Evolutionary conservation across 768 basidiomycete species (phyloP).

Genomic region (Tricholoma terreum): DNA sequence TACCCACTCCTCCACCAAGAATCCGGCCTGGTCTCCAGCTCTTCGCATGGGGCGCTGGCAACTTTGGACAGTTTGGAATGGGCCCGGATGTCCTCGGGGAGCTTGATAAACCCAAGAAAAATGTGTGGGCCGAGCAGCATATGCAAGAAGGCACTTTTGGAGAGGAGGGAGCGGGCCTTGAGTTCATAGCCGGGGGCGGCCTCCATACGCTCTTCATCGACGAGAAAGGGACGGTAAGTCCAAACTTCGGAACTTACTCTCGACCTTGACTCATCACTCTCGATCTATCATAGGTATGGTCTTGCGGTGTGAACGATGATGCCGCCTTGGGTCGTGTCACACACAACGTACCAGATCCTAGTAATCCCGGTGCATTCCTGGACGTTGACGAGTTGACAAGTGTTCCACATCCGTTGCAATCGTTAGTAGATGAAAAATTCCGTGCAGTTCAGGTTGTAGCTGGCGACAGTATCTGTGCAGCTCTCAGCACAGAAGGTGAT

Average conservation of each 20-base stretch:
- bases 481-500: conserved; percentile 75
- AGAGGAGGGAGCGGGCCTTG: conserved; percentile 72
- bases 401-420: conserved; percentile 63
- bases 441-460: conserved; percentile 79
- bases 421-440: conserved; percentile 75
- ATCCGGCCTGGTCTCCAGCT: conserved; percentile 66
- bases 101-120: conserved; percentile 71
- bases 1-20: conserved; percentile 57
- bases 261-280: neutral
- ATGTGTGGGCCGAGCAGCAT: conserved; percentile 72
- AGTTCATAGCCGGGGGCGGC: conserved; percentile 78
- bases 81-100: conserved; percentile 74
- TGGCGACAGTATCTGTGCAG: conserved; percentile 87
- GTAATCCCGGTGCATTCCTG: conserved; percentile 55
- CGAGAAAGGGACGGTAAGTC: conserved; percentile 82
- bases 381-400: conserved; percentile 54
- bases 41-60: conserved; percentile 89
- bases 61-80: conserved; percentile 94
- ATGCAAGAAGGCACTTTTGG: conserved; percentile 73
- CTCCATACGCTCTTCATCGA: conserved; percentile 89
- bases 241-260: neutral
- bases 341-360: conserved; percentile 54
- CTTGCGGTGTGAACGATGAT: conserved; percentile 85
- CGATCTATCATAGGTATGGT: conserved; percentile 60
- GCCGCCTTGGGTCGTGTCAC: conserved; percentile 84